These are phyloP conservation scores for Histomonas meleagridis DNA, from an alignment of 208 protist genomes.

Conservation along the genomic window DNA sequence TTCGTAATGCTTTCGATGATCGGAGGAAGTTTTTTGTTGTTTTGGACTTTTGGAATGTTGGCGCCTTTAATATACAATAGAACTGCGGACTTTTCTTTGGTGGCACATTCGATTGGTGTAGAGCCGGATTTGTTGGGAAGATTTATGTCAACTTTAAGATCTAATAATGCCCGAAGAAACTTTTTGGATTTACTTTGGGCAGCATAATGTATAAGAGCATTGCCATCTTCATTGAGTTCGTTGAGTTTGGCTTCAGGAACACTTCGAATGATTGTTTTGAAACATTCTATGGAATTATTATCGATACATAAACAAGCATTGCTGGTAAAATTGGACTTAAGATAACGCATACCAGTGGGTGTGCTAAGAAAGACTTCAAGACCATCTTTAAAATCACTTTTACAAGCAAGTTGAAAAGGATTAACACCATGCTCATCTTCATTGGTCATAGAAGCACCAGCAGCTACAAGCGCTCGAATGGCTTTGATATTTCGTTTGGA, in stretches of 20 bases:
- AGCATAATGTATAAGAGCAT: neutral
- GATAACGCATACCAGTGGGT: neutral
- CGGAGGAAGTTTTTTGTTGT: no score
- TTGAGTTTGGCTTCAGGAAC: neutral
- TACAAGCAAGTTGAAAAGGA: neutral
- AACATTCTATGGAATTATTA: neutral
- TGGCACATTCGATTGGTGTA: neutral
- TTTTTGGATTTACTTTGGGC: no score
- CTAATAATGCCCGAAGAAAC: neutral
- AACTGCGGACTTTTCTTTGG: neutral
- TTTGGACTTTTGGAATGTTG: neutral
- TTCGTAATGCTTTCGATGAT: neutral
- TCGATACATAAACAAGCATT: neutral
- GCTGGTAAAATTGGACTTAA: neutral
- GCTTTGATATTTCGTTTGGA: neutral
- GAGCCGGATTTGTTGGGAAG: neutral
- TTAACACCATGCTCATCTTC: constrained; percentile 17
- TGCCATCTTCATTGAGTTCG: neutral
- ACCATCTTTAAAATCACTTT: neutral
- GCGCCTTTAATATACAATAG: neutral
- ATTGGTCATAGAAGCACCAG: neutral
- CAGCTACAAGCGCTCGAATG: neutral
- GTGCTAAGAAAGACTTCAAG: neutral
- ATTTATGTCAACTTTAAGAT: neutral
- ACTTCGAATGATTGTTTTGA: neutral